Percentiles rank a stretch among this genome's conserved stretches.
Conservation (phyloP, 441 rosid species). For the Erodium texanum region DNA sequence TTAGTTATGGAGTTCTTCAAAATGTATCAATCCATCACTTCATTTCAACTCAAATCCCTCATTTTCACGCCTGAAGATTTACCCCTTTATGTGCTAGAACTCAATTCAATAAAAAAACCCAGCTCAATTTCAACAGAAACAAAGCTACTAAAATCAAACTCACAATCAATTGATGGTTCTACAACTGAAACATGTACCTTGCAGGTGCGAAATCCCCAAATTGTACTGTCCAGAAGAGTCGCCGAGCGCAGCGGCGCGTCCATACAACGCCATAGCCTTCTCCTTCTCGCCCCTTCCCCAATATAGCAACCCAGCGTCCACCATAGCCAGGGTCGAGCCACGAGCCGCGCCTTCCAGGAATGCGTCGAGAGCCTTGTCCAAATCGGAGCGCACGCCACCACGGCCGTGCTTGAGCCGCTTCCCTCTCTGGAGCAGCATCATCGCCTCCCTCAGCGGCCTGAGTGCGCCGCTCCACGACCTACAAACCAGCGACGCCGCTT, state of each 20-base stretch:
- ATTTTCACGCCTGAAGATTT: no score
- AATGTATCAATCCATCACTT: neutral
- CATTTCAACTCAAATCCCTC: neutral
- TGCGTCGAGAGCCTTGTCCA: slow-evolving; percentile 44
- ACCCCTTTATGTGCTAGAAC: neutral
- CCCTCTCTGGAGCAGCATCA: slow-evolving; percentile 20
- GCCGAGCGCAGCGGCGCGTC: slow-evolving; percentile 29
- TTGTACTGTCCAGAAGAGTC: slow-evolving; percentile 69
- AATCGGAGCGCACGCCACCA: slow-evolving; percentile 28
- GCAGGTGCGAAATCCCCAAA: slow-evolving; percentile 66
- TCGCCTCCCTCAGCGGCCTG: slow-evolving; percentile 22
- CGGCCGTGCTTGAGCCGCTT: slow-evolving; percentile 24
- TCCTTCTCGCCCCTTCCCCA: slow-evolving; percentile 66
- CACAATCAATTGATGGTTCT: neutral
- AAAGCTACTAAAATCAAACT: neutral
- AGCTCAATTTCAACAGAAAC: neutral
- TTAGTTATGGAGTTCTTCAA: no score
- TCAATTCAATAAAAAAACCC: neutral
- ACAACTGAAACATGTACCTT: slow-evolving; percentile 32
- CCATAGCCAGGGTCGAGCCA: slow-evolving; percentile 24
- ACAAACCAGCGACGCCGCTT: slow-evolving; percentile 24
- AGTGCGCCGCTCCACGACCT: slow-evolving; percentile 23
- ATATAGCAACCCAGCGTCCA: slow-evolving; percentile 23
- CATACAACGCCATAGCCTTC: slow-evolving; percentile 26
- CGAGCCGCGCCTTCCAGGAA: slow-evolving; percentile 63